These are phyloP conservation scores for Scutellaria minor DNA, from an alignment of 257 asterid genomes.

Conservation along the genomic window DNA sequence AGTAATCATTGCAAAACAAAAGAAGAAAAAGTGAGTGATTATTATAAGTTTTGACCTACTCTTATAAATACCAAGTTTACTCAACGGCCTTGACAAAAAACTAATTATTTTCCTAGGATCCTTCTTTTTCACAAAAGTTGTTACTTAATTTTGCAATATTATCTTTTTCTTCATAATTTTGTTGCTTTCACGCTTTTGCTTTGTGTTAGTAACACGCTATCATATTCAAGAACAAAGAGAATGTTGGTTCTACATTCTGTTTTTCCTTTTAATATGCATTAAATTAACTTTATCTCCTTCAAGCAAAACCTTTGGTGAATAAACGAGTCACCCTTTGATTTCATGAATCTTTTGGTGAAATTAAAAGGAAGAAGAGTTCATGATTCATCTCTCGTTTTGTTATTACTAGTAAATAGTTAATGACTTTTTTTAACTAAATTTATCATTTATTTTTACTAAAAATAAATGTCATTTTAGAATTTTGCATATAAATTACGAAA, in stretches of 20 bases:
- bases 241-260: constrained; percentile 31
- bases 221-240: constrained; percentile 24
- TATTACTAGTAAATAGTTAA: too few species aligned
- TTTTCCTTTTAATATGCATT: constrained; percentile 6
- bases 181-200: constrained; percentile 40
- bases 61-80: too few species aligned
- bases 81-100: not conserved
- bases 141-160: not conserved
- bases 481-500: too few species aligned
- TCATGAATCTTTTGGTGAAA: constrained; percentile 28
- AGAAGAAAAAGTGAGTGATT: not conserved
- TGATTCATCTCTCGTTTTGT: not conserved
- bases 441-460: too few species aligned
- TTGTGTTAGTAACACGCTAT: constrained; percentile 42
- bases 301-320: constrained; percentile 31
- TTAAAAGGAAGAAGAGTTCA: not conserved
- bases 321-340: constrained; percentile 10
- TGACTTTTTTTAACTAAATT: too few species aligned
- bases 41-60: too few species aligned
- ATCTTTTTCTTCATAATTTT: constrained; percentile 29
- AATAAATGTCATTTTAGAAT: too few species aligned
- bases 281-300: constrained; percentile 26
- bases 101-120: constrained; percentile 28
- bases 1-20: not conserved
- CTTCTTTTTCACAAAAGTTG: constrained; percentile 23